Conservation (phyloP, 768 basidiomycete genomes). For the Russula griseocarnosa region DNA sequence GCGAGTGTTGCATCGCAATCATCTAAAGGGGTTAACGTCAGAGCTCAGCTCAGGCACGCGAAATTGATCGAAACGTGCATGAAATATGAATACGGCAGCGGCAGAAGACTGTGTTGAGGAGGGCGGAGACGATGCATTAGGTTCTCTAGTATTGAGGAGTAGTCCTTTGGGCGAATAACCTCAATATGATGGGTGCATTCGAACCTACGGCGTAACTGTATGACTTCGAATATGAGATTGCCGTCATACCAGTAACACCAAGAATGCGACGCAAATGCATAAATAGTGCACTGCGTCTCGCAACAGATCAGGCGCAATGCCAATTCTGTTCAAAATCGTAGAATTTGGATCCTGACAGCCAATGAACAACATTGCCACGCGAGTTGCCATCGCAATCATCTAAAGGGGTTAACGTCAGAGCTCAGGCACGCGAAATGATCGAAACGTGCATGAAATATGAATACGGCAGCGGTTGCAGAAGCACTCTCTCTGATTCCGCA, state of each 20-base stretch:
- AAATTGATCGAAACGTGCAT: constrained; percentile 7
- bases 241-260: constrained; percentile 26
- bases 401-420: neutral
- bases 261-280: constrained; percentile 28
- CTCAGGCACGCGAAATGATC: neutral
- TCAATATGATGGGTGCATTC: constrained; percentile 28
- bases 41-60: neutral
- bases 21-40: constrained; percentile 12
- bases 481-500: constrained; percentile 27
- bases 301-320: constrained; percentile 17
- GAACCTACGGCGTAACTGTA: constrained; percentile 19
- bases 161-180: constrained; percentile 23
- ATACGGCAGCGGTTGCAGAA: constrained; percentile 19
- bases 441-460: constrained; percentile 25
- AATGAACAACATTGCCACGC: constrained; percentile 20
- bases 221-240: neutral
- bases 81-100: constrained; percentile 27
- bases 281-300: constrained; percentile 23
- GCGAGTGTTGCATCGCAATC: constrained; percentile 20
- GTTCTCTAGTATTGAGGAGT: constrained; percentile 25
- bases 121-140: constrained; percentile 22
- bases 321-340: constrained; percentile 21
- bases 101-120: constrained; percentile 26
- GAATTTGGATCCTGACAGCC: constrained; percentile 26
- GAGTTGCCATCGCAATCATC: constrained; percentile 24